Percentiles rank a stretch among this genome's conserved stretches.
phyloP scores from a whole-genome alignment of 108 stramenopile species.

The Discostella pseudostelligera region DNA sequence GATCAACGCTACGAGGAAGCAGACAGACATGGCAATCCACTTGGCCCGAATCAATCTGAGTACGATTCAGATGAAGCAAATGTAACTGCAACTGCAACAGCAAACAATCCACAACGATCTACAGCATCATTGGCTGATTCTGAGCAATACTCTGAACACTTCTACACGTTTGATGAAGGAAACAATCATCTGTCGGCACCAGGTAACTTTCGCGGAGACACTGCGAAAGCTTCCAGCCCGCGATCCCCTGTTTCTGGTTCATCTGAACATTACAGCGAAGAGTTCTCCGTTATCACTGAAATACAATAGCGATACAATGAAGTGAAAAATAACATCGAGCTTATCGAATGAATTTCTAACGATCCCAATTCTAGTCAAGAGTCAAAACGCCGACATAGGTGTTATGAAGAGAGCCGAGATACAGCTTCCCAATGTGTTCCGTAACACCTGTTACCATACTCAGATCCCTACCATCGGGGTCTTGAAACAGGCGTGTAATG shows the following conservation, averaged over 20 bases:
- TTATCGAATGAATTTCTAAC: no score
- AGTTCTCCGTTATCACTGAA: no score
- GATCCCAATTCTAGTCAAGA: no score
- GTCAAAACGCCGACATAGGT: conserved; percentile 64
- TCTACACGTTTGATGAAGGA: conserved; percentile 3
- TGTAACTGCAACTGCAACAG: background rate
- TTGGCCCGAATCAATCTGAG: no score
- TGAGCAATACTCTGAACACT: conserved; percentile 1
- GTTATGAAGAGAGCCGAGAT: conserved; percentile 70
- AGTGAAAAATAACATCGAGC: no score
- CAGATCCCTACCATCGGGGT: conserved; percentile 63
- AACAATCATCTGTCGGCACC: background rate
- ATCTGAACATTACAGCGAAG: background rate
- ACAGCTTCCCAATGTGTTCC: conserved; percentile 52
- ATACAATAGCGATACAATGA: no score
- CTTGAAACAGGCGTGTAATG: conserved; percentile 48
- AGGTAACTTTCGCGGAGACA: background rate
- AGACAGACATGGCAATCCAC: no score
- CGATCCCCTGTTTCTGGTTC: background rate
- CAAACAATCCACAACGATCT: background rate
- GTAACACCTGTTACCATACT: conserved; percentile 61
- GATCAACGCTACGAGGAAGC: no score
- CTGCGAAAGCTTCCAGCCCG: background rate
- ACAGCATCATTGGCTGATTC: background rate
- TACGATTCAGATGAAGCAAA: no score